phyloP scores from a whole-genome alignment of 495 filamentous ascomycete genomes.

The Trichoderma erinaceum region DNA sequence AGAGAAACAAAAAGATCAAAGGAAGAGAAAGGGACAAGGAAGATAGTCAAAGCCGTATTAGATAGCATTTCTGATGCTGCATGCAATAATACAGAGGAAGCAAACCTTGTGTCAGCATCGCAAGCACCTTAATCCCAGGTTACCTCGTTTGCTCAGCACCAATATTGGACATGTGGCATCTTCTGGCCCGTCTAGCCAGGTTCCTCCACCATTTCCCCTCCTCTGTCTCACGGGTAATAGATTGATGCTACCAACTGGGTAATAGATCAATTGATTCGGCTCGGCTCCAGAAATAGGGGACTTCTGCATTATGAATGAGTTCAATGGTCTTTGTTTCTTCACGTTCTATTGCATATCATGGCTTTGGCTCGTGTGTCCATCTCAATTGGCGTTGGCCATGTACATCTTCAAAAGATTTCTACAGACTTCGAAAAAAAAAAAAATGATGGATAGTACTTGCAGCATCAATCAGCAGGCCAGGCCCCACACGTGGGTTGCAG shows the following conservation, averaged over 20 bases:
- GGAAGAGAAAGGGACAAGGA: neutral
- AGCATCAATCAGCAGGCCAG: neutral
- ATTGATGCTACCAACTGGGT: neutral
- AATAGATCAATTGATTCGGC: neutral
- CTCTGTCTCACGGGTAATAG: no score
- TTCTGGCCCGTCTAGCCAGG: neutral
- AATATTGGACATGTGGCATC: conserved; percentile 9
- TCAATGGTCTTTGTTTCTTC: neutral
- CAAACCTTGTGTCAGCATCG: neutral
- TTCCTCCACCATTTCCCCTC: neutral
- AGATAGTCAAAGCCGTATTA: no score
- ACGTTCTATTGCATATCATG: neutral
- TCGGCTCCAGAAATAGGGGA: neutral
- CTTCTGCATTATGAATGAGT: neutral
- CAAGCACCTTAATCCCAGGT: neutral
- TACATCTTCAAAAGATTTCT: neutral
- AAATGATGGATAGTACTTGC: neutral
- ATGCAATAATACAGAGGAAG: neutral
- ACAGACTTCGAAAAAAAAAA: no score
- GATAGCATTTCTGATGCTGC: no score
- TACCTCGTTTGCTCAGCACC: neutral
- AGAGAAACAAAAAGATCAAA: neutral
- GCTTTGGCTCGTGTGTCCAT: neutral
- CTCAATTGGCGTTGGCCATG: neutral
- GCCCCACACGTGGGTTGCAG: conserved; percentile 1